Percentiles rank a stretch among this genome's conserved stretches.
phyloP scores from a whole-genome alignment of 2,329 filamentous ascomycete genomes.

The Teratosphaeria zuluensis region DNA sequence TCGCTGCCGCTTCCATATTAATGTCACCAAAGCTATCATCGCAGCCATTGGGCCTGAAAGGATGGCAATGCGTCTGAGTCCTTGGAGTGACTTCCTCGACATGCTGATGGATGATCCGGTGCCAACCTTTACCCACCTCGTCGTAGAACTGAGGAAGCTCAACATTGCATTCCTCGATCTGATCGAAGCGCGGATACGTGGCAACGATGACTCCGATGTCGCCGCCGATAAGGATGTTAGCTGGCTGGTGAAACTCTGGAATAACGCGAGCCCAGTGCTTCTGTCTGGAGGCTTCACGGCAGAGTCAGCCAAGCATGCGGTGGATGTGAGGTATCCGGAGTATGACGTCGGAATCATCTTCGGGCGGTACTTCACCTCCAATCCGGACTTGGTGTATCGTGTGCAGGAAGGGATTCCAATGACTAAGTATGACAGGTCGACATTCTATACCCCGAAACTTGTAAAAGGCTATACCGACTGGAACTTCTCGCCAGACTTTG shows the following conservation, averaged over 20 bases:
- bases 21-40: slow-evolving; percentile 41
- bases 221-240: slow-evolving; percentile 26
- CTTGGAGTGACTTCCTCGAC: slow-evolving; percentile 50
- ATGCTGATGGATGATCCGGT: slow-evolving; percentile 53
- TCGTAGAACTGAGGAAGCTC: slow-evolving; percentile 38
- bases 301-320: slow-evolving; percentile 25
- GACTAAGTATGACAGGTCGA: slow-evolving; percentile 32
- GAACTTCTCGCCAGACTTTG: slow-evolving; percentile 4
- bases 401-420: slow-evolving; percentile 34
- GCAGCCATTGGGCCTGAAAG: slow-evolving; percentile 34
- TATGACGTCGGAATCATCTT: slow-evolving; percentile 36
- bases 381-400: slow-evolving; percentile 38
- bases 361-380: slow-evolving; percentile 40
- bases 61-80: slow-evolving; percentile 48
- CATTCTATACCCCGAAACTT: slow-evolving; percentile 34
- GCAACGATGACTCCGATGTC: slow-evolving; percentile 30
- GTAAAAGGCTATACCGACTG: slow-evolving; percentile 33
- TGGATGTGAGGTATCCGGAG: slow-evolving; percentile 26
- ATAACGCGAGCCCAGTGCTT: slow-evolving; percentile 37
- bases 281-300: slow-evolving; percentile 35
- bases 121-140: slow-evolving; percentile 51
- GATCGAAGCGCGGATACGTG: slow-evolving; percentile 45
- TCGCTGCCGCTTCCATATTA: slow-evolving; percentile 46
- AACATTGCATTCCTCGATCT: slow-evolving; percentile 51
- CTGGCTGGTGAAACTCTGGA: slow-evolving; percentile 39